These are phyloP conservation scores for Pseudogymnoascus sp. DNA, from an alignment of 2,329 filamentous ascomycete species.

Conservation along the genomic window DNA sequence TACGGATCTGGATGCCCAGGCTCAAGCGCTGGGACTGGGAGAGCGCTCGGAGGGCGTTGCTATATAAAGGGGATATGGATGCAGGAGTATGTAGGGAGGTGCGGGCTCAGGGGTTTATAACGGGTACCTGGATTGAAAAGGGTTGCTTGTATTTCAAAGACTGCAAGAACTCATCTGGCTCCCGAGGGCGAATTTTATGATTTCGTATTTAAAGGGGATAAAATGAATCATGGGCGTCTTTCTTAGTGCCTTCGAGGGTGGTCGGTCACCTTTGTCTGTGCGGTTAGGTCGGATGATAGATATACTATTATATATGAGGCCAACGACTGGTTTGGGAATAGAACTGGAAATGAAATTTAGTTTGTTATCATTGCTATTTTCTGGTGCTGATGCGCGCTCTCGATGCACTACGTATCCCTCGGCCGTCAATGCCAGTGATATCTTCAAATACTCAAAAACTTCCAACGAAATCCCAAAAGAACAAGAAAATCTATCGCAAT, in stretches of 20 bases:
- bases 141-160: neutral
- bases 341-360: constrained; percentile 1
- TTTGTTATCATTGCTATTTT: neutral
- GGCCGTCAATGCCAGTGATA: no score
- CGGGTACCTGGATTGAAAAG: neutral
- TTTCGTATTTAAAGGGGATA: constrained; percentile 1
- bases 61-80: neutral
- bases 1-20: constrained; percentile 6
- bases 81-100: neutral
- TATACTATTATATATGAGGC: constrained; percentile 7
- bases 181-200: neutral
- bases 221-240: constrained; percentile 6
- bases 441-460: neutral
- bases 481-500: neutral
- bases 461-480: neutral
- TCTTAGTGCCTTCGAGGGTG: neutral
- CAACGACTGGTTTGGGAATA: constrained; percentile 9
- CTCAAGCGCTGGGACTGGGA: neutral
- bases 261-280: neutral
- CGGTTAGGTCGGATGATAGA: neutral
- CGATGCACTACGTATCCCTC: no score
- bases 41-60: constrained; percentile 1
- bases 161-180: neutral
- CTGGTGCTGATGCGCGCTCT: no score
- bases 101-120: neutral